These are phyloP conservation scores for Miscanthus sacchariflorus DNA, from an alignment of 202 grass and related monocot species.

Conservation along the genomic window DNA sequence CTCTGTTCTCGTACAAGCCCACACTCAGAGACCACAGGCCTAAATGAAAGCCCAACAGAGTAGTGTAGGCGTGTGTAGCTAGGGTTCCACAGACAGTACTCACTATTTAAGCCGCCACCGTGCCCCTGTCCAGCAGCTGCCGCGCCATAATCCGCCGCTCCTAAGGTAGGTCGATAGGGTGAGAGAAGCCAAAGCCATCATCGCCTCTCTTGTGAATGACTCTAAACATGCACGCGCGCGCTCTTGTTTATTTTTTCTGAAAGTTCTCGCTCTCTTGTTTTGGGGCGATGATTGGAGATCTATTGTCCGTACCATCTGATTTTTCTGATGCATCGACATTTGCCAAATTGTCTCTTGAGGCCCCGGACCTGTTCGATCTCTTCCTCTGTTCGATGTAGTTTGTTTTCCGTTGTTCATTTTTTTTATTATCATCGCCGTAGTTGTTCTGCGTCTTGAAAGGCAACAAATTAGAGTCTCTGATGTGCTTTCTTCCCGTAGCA, in stretches of 20 bases:
- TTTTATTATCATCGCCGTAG: background rate
- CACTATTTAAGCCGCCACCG: background rate
- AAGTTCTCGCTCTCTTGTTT: background rate
- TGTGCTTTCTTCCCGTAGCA: constrained; percentile 51
- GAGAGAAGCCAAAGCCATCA: too few relatives aligned
- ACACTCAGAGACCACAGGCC: background rate
- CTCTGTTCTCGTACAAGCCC: background rate
- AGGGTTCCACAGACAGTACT: background rate
- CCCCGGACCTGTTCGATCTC: background rate
- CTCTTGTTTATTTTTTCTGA: too few relatives aligned
- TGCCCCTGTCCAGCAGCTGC: too few relatives aligned
- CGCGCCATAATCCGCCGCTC: too few relatives aligned
- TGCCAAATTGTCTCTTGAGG: constrained; percentile 64
- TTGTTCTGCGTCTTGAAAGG: constrained; percentile 14
- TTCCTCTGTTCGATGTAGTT: background rate
- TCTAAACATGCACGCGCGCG: background rate
- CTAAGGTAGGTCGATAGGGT: too few relatives aligned
- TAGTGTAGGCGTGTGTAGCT: background rate
- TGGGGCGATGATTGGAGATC: constrained; percentile 51
- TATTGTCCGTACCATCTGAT: constrained; percentile 90
- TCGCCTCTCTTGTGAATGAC: too few relatives aligned
- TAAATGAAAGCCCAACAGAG: too few relatives aligned
- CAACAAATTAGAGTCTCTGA: constrained; percentile 93
- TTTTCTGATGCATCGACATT: constrained; percentile 44
- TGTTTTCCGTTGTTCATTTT: background rate